phyloP scores from a whole-genome alignment of 2,329 filamentous ascomycete genomes.

The Periconia macrospinosa region DNA sequence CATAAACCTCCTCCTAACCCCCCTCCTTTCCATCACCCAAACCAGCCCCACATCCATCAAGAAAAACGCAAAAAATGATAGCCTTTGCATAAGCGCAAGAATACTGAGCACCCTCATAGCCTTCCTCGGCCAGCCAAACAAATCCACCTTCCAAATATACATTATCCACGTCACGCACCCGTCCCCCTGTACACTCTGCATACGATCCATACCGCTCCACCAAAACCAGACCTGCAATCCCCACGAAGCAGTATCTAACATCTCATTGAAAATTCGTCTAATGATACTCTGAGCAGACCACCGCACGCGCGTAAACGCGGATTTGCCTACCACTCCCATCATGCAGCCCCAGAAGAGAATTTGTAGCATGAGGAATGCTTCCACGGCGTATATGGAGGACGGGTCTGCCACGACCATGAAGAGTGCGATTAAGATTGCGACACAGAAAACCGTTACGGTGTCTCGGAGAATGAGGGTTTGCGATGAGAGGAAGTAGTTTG shows the following conservation, averaged over 20 bases:
- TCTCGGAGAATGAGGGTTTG: conserved; percentile 21
- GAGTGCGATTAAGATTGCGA: conserved; percentile 21
- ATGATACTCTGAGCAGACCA: conserved; percentile 1
- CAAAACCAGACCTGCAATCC: conserved; percentile 24
- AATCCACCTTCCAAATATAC: conserved; percentile 18
- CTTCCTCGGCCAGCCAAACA: conserved; percentile 23
- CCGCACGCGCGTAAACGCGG: conserved; percentile 4
- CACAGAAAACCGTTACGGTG: conserved; percentile 22
- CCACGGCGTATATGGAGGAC: conserved; percentile 14
- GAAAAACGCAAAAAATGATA: conserved; percentile 7
- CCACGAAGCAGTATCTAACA: conserved; percentile 7
- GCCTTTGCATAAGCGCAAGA: conserved; percentile 4
- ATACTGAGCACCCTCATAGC: conserved; percentile 17
- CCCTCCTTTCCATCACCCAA: conserved; percentile 5
- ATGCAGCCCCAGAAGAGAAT: conserved; percentile 20
- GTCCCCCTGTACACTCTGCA: neutral
- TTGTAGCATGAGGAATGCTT: conserved; percentile 23
- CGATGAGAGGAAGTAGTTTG: conserved; percentile 28
- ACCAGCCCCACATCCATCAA: neutral
- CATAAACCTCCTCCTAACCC: conserved; percentile 6
- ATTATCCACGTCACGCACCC: conserved; percentile 4
- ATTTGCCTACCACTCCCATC: conserved; percentile 7
- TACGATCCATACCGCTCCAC: conserved; percentile 6
- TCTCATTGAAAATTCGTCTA: conserved; percentile 1
- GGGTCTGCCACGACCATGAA: conserved; percentile 15